Base-by-base conservation (phyloP, 2,329 filamentous ascomycete species). In the Aspergillus felis region DNA sequence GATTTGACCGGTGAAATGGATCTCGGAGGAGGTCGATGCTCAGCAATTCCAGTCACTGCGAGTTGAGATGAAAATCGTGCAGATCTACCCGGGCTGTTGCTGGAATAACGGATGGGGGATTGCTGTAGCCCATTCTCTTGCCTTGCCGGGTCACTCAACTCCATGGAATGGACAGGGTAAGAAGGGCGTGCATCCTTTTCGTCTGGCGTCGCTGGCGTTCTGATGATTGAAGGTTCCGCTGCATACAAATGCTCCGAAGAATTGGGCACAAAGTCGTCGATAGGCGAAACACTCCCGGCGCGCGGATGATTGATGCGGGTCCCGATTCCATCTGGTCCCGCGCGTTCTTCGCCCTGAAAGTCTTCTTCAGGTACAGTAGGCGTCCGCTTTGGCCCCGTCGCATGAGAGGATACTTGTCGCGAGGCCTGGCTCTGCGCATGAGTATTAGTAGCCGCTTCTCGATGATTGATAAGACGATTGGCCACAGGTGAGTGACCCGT, bases 1-100 rank as follows among this genome's bases (percentile, higher is more conserved):
- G 84, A 84, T 66, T 87, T 87, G 12, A 76, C 82, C 4, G 85
- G 85, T 6, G 85, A 87, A 3, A 84, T 69, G 2, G 84, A 85
- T 54, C 85, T 78, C 27, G 81, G 77, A 14, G 82, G 83, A 20
- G 85, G 85, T 53, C 84, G 78, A 63, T 87, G 85, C 55, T 73
- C 73, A 3, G 76, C 44, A 32, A 61, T 67, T 17, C 78, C 72
- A 25, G 81, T 77, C 6, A 83, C 74, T 7, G 72, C 71, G 2
- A 84, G 76, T 48, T 79, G 77, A 24, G 77, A 71, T 0, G 83
- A 82, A 62, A 87, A 87, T 49, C 82, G 82, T 12, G 84, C 80
- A 50, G 79, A 81, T 57, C 84, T 78, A 10, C 78, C 78, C 10
- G 84, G 83, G 60, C 82, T 84, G 53, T 79, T 67, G 14, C 75